Percentiles rank a stretch among this genome's conserved stretches.
Evolutionary conservation across 441 rosid species (phyloP).

Genomic region (Erodium texanum): DNA sequence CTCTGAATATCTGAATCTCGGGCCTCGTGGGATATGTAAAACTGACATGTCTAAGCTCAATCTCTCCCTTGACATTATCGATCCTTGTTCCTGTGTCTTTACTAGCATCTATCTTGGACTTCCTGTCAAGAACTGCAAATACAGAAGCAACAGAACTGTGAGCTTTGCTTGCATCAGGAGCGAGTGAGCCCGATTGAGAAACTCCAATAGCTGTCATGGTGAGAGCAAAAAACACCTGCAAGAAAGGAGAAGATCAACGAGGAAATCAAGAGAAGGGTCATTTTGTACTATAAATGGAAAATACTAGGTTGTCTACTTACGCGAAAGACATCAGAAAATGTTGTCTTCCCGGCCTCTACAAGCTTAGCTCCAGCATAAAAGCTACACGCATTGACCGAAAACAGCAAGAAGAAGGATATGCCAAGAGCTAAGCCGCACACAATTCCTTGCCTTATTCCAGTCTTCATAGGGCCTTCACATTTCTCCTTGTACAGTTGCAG

Average conservation of each 20-base stretch:
- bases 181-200: conserved; percentile 51
- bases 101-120: conserved; percentile 51
- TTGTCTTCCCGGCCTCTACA: conserved; percentile 38
- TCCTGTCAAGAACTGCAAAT: conserved; percentile 46
- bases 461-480: conserved; percentile 54
- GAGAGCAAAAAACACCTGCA: conserved; percentile 62
- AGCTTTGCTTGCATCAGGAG: conserved; percentile 50
- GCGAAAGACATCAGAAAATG: conserved; percentile 54
- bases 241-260: not conserved
- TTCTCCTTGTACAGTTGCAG: conserved; percentile 50
- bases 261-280: not conserved
- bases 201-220: conserved; percentile 46
- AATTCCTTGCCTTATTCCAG: conserved; percentile 57
- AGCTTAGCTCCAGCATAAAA: conserved; percentile 74
- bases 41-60: conserved; percentile 41
- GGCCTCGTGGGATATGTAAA: conserved; percentile 59
- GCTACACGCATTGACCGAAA: conserved; percentile 41
- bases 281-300: not conserved
- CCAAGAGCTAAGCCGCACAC: conserved; percentile 64
- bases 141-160: conserved; percentile 54
- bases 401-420: conserved; percentile 46
- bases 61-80: conserved; percentile 35
- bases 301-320: conserved; percentile 19
- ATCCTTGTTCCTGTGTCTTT: conserved; percentile 34
- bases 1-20: conserved; percentile 46